Conservation (phyloP, 805 yeast genomes). For the Hanseniaspora jakobsenii region DNA sequence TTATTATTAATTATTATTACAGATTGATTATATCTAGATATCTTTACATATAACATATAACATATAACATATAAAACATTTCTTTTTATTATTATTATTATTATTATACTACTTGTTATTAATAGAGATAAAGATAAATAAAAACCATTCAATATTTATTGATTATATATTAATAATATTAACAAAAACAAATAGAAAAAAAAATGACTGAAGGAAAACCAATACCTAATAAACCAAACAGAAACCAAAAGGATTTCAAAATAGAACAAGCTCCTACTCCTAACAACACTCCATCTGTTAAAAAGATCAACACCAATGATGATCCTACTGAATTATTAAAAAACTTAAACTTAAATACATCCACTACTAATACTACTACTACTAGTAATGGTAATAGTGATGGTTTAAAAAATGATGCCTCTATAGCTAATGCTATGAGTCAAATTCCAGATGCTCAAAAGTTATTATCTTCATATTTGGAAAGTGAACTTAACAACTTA, state of each 20-base stretch:
- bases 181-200: not conserved
- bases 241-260: constrained; percentile 54
- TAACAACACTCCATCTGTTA: constrained; percentile 88
- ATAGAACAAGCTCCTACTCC: constrained; percentile 94
- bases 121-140: no score
- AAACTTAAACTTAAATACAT: constrained; percentile 3
- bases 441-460: constrained; percentile 43
- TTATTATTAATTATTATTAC: no score
- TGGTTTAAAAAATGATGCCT: no score
- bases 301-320: constrained; percentile 65
- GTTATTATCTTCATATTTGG: constrained; percentile 44
- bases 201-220: constrained; percentile 14
- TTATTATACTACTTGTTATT: no score
- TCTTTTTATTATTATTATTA: no score
- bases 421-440: no score
- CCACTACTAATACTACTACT: no score
- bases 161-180: no score
- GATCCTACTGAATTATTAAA: constrained; percentile 21
- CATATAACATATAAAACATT: no score
- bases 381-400: no score
- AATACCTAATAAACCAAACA: constrained; percentile 43
- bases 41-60: no score
- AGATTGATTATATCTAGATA: no score
- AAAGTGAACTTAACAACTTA: constrained; percentile 72
- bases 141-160: not conserved